A percentile compares a stretch with the other conserved stretches of the same genome.
Conservation (phyloP, 2,329 filamentous ascomycete genomes). For the Xylariaceae sp. region DNA sequence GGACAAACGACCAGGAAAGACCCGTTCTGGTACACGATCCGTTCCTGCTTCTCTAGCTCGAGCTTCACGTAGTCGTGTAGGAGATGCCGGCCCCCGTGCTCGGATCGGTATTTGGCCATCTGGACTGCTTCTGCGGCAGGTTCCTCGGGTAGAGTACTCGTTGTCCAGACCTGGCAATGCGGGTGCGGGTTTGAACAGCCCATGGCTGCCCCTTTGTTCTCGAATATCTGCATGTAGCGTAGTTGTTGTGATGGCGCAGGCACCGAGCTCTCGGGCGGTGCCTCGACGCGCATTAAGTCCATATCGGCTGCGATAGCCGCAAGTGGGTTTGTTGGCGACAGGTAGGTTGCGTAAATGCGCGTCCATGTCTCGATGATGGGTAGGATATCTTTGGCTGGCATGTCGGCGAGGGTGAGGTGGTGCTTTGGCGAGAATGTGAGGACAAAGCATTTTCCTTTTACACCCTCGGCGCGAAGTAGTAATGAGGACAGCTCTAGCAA, state of each 20-base stretch:
- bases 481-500: constrained; percentile 63
- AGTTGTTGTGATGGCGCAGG: constrained; percentile 66
- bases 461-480: constrained; percentile 75
- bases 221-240: constrained; percentile 98
- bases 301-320: constrained; percentile 38
- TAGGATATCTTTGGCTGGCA: constrained; percentile 68
- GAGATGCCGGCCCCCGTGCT: constrained; percentile 69
- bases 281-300: constrained; percentile 36
- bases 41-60: constrained; percentile 75
- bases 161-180: constrained; percentile 95
- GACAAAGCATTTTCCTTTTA: constrained; percentile 95
- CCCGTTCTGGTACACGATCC: constrained; percentile 82
- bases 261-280: constrained; percentile 35
- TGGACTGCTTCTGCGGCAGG: constrained; percentile 73
- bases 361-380: constrained; percentile 89
- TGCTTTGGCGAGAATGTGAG: constrained; percentile 90
- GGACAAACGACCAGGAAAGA: constrained; percentile 84
- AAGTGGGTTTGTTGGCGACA: constrained; percentile 67
- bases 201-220: constrained; percentile 98
- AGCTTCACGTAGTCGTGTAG: constrained; percentile 82
- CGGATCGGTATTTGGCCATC: constrained; percentile 68
- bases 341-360: constrained; percentile 75
- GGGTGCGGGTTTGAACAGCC: constrained; percentile 98
- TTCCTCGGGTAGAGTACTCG: constrained; percentile 85
- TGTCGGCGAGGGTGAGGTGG: constrained; percentile 87